phyloP scores from a whole-genome alignment of 345 rosid genomes.

The Boechera retrofracta region DNA sequence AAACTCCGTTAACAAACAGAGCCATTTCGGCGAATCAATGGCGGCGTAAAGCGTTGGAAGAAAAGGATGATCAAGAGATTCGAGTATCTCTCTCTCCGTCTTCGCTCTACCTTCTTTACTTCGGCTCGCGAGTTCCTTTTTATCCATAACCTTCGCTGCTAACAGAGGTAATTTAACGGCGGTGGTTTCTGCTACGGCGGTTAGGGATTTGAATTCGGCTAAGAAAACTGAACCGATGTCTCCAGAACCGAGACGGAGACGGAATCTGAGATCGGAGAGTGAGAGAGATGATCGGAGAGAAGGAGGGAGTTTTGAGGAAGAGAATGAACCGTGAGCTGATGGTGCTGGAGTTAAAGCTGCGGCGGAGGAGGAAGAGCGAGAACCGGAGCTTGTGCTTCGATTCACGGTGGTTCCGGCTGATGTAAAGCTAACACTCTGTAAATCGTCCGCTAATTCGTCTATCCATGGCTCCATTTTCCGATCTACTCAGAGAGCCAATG shows the following conservation, averaged over 20 bases:
- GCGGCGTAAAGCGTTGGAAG: conserved; percentile 78
- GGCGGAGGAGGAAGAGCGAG: conserved; percentile 65
- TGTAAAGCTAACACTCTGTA: conserved; percentile 90
- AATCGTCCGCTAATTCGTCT: conserved; percentile 86
- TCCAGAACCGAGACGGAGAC: conserved; percentile 87
- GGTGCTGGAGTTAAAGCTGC: conserved; percentile 74
- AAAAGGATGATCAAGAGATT: conserved; percentile 86
- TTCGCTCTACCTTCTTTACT: conserved; percentile 85
- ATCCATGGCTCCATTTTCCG: conserved; percentile 67
- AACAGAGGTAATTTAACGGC: conserved; percentile 39
- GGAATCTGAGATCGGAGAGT: conserved; percentile 77
- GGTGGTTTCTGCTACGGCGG: conserved; percentile 26
- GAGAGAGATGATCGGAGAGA: conserved; percentile 55
- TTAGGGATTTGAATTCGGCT: conserved; percentile 62
- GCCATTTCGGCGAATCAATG: conserved; percentile 79
- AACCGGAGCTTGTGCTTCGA: conserved; percentile 78
- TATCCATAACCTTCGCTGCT: conserved; percentile 94
- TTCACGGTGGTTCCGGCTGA: conserved; percentile 65
- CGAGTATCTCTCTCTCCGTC: conserved; percentile 85
- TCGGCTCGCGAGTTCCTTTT: conserved; percentile 76
- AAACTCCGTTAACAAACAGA: conserved; percentile 88
- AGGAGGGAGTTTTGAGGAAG: conserved; percentile 54
- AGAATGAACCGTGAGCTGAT: conserved; percentile 69
- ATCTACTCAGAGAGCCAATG: conserved; percentile 15
- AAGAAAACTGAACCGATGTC: conserved; percentile 93